phyloP scores from a whole-genome alignment of 108 stramenopile species.

The Conticribra weissflogii region DNA sequence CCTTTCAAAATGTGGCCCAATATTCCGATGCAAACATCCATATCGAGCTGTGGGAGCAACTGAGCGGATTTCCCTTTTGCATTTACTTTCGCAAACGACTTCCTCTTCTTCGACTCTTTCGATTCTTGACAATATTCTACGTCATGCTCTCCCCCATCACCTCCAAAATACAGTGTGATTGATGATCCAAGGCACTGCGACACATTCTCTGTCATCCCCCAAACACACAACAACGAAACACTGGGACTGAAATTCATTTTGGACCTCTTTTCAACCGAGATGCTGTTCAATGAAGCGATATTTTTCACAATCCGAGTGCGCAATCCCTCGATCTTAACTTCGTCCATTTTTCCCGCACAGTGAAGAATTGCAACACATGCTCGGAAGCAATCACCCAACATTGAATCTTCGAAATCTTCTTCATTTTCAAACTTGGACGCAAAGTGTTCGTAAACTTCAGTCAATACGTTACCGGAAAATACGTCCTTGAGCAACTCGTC shows the following conservation, averaged over 20 bases:
- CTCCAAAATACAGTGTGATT: conserved; percentile 44
- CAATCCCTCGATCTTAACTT: conserved; percentile 40
- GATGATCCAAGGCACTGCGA: conserved; percentile 57
- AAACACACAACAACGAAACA: conserved; percentile 67
- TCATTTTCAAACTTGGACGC: conserved; percentile 45
- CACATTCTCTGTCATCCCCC: conserved; percentile 70
- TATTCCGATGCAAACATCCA: conserved; percentile 38
- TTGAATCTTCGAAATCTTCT: conserved; percentile 9
- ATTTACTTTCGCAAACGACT: conserved; percentile 52
- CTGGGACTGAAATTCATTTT: conserved; percentile 50
- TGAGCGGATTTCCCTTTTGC: conserved; percentile 31
- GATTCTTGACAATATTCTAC: not conserved
- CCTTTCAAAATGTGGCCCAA: conserved; percentile 36
- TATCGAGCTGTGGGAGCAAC: conserved; percentile 36
- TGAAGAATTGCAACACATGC: conserved; percentile 62
- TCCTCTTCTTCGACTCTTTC: conserved; percentile 33
- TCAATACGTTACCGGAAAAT: conserved; percentile 58
- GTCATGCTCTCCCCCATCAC: conserved; percentile 13
- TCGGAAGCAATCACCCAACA: conserved; percentile 51
- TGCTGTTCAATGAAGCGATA: conserved; percentile 13
- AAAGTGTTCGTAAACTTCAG: conserved; percentile 64
- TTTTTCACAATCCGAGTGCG: conserved; percentile 47
- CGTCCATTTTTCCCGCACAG: conserved; percentile 59
- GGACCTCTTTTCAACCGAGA: conserved; percentile 19
- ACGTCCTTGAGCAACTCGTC: conserved; percentile 53